Base-by-base conservation (phyloP, 139 green algal genomes). In the Chlorella sp. region DNA sequence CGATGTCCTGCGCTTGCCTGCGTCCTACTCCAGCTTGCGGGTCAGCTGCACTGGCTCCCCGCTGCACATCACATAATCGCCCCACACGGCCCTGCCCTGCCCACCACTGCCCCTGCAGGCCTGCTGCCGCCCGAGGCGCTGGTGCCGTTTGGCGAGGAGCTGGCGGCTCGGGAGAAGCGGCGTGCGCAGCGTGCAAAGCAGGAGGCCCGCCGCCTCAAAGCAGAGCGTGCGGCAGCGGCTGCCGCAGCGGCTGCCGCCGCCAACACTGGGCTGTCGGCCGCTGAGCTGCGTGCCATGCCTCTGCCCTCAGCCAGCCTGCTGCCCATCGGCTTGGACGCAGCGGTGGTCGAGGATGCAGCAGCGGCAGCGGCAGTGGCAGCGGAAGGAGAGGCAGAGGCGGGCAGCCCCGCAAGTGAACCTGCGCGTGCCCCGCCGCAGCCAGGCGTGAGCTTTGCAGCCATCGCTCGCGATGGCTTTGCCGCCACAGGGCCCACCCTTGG, bases 401-500 rank as follows among this genome's bases (percentile, higher is more conserved):
- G 44, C 44, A 55, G 44, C 44, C 44, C 44, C 7, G 7, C 44
- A 7, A 55, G 44, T 11, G 44, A 55, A 41, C n/a, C 17, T 16
- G 11, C 75, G 32, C 39, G 32, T 17, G 15, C 55, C 25, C 60
- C 41, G 17, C 80, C 75, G 38, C 57, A 81, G 38, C 23, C 25
- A 9, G 92, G 90, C 0, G 86, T 95, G 15, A 94, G 86, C 17
- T 96, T 96, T 90, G 94, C 94, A 21, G 69, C 82, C 39, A 95
- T 96, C 18, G 88, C 94, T 0, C 80, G 85, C 32, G 84, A 96
- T 68, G 94, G 94, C 4, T 96, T 93, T 93, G 94, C 94, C 21
- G 94, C 94, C 4, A 94, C 92, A 0, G 94, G 94, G 0, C 93
- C 93, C 11, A 84, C 86, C 18, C 81, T 95, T 30, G 82, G 39